Base-by-base conservation (phyloP, 805 yeast species). In the Metschnikowia corniflorae region DNA sequence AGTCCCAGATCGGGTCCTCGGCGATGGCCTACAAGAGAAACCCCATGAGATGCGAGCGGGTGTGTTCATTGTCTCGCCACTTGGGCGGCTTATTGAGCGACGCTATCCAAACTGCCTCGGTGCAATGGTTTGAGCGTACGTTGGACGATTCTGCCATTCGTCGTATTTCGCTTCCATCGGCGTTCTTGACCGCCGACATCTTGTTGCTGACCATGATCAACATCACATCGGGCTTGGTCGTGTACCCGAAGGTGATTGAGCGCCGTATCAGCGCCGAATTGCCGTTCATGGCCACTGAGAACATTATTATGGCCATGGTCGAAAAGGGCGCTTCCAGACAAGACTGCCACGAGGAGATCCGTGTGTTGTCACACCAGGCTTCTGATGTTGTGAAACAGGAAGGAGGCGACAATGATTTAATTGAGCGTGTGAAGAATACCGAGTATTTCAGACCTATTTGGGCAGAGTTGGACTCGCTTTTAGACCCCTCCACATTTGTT, bases 21-120 rank as follows among this genome's bases (percentile, higher is more conserved):
- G 98, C 98, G 28, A 93, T 93, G 98, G 98, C 98, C 20, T 93
- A 93, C 75, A 93, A 93, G 78, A 83, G 98, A 71, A 93, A 93
- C 71, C 98, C 98, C 65, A 93, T 93, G 98, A 84, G 98, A 73
- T 83, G 91, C 60, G 98, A 93, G 73, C 81, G 98, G 66, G 97
- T 93, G 42, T 93, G 98, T 71, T 93, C 98, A n/a, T 76, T 93
- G 50, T 80, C 97, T 15, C 86, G 98, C 72, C 97, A 91, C 64
- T 65, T 93, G 65, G 95, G 96, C 47, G 83, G 95, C 13, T 71
- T 88, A 51, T 85, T 83, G 69, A 87, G 75, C 58, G 97, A 93
- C 65, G 94, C 96, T 36, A 85, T 91, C 53, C 93, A 87, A 68
- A 93, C 98, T 33, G 94, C 97, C 6, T 83, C 96, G 23, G 97